Conservation (phyloP, 2,329 filamentous ascomycete genomes). For the Ilyonectria robusta region DNA sequence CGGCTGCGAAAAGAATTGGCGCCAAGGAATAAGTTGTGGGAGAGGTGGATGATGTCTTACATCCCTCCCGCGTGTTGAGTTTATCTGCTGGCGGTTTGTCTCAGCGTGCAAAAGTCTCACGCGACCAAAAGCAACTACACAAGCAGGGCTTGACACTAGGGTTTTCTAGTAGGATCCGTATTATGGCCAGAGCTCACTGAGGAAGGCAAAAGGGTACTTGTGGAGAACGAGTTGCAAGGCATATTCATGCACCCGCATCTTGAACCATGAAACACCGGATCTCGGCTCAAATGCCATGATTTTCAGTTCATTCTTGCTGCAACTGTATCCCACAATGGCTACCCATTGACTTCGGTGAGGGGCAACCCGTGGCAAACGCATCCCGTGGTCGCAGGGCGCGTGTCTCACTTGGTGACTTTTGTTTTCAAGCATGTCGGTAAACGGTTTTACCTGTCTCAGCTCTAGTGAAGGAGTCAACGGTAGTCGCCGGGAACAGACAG, state of each 20-base stretch:
- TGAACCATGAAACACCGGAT: not conserved
- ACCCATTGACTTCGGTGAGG: not conserved
- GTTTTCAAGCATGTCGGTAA: not conserved
- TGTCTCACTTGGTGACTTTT: not conserved
- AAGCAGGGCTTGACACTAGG: not conserved
- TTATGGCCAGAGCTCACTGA: too few relatives aligned
- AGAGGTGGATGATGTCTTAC: constrained; percentile 1
- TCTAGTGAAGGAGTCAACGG: not conserved
- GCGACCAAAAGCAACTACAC: not conserved
- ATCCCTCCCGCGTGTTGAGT: not conserved
- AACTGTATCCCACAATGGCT: not conserved
- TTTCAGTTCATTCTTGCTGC: not conserved
- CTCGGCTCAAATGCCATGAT: not conserved
- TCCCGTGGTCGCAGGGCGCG: not conserved
- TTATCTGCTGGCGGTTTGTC: not conserved
- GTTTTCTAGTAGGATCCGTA: too few relatives aligned
- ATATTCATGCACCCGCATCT: not conserved
- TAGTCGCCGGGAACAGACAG: not conserved
- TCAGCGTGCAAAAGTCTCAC: not conserved
- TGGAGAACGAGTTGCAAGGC: not conserved
- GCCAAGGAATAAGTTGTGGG: not conserved
- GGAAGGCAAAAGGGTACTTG: too few relatives aligned
- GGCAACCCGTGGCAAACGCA: not conserved
- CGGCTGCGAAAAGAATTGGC: not conserved
- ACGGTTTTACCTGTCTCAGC: constrained; percentile 6